Evolutionary conservation across 257 asterid genomes (phyloP), one percentile per base, ranked within the genome.

Genomic region (Paraleonurus japonicus): DNA sequence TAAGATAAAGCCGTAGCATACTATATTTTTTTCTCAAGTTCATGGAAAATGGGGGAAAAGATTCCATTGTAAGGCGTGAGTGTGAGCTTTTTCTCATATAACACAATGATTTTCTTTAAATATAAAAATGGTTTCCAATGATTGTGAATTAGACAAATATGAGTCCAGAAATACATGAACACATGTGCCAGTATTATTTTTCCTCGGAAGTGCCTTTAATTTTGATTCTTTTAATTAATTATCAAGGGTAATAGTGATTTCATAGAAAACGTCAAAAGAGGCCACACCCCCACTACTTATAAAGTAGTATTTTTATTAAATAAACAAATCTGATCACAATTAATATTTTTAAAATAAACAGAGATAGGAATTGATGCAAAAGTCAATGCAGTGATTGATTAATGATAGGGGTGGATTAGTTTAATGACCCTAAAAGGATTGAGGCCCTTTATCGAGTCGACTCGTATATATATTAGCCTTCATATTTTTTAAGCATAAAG

Each of bases 371-470:
- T 30, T 53, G 70, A 57, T 26, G 47, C 35, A 32, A 73, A 77
- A 75, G 86, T 79, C 82, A 77, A 77, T 72, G 61, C 63, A 47
- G 69, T 28, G 76, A 74, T 70, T 59, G 67, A 68, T 45, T 54
- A 59, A 61, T 61, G 50, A 68, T 54, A n/a, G 58, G 30, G 65
- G 60, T 66, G 75, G 75, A 72, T 77, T 77, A 35, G 61, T 59
- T 71, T 71, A 71, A 71, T 55, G 65, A 64, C 59, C 33, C 59
- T 2, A 5, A 28, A 58, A 53, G 17, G 45, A 37, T n/a, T n/a
- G 3, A 37, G 4, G 4, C 12, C 11, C 43, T 35, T 35, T 35
- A 35, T 35, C 43, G 37, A 32, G 37, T 32, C 37, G 37, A 32
- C 37, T 32, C 37, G n/a, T n/a, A 32, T 6, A 32, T 30, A 30